A percentile compares a stretch with the other conserved stretches of the same genome.
Conservation (phyloP, 2,329 filamentous ascomycete genomes). For the Fusarium miscanthi region DNA sequence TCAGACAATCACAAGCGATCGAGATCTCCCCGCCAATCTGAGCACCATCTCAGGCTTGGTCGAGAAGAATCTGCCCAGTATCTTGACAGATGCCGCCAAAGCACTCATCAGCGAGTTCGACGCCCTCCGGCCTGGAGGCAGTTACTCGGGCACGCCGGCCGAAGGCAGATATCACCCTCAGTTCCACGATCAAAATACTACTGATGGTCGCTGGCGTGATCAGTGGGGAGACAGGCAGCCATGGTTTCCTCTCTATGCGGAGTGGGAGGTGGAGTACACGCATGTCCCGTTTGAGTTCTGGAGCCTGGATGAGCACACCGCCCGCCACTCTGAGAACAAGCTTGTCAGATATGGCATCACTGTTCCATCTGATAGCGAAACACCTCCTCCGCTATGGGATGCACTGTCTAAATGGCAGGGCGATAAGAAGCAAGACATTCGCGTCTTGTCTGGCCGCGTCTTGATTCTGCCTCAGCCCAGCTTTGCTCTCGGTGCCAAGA, state of each 20-base stretch:
- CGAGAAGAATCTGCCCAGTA: neutral
- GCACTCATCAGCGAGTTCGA: neutral
- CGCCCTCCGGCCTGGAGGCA: neutral
- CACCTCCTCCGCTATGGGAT: neutral
- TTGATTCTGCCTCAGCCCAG: conserved; percentile 55
- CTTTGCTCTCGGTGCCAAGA: conserved; percentile 48
- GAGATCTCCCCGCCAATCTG: neutral
- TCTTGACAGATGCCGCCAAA: neutral
- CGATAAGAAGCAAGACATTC: conserved; percentile 24
- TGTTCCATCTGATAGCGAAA: neutral
- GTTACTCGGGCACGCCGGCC: neutral
- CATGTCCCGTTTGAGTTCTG: conserved; percentile 52
- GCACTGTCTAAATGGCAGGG: neutral
- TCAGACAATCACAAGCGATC: neutral
- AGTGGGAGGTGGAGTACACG: conserved; percentile 58
- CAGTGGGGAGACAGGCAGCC: conserved; percentile 46
- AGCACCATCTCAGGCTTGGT: rapidly evolving
- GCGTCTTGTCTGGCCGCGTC: conserved; percentile 50
- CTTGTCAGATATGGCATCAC: neutral
- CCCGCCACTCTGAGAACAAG: conserved; percentile 14
- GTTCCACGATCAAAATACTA: neutral
- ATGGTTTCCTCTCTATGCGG: conserved; percentile 55
- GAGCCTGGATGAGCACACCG: conserved; percentile 44
- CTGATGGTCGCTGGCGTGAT: neutral
- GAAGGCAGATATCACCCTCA: neutral